Conservation (phyloP, 495 filamentous ascomycete species). For the Amphirosellinia nigrospora region DNA sequence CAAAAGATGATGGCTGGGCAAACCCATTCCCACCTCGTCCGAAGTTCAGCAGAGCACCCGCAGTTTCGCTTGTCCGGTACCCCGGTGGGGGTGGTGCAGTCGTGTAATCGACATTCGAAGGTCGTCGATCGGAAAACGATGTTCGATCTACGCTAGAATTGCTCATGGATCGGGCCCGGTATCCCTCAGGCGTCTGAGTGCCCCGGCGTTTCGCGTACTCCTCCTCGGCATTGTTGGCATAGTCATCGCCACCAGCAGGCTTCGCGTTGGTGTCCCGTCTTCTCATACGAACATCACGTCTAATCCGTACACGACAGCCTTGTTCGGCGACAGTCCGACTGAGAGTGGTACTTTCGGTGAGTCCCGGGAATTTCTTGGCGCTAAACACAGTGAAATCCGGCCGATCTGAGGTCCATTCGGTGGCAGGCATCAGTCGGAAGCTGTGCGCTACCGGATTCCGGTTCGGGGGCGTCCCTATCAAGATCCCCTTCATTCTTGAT, state of each 20-base stretch:
- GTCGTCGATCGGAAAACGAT: slow-evolving; percentile 57
- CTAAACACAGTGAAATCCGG: slow-evolving; percentile 89
- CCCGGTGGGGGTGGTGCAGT: slow-evolving; percentile 48
- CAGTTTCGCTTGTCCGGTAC: slow-evolving; percentile 46
- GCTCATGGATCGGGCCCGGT: slow-evolving; percentile 76
- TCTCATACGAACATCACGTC: slow-evolving; percentile 97
- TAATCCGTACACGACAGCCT: slow-evolving; percentile 94
- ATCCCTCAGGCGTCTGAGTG: slow-evolving; percentile 68
- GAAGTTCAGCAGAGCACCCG: slow-evolving; percentile 42
- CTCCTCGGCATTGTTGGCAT: slow-evolving; percentile 71
- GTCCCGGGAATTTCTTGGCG: slow-evolving; percentile 97
- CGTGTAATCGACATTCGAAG: slow-evolving; percentile 62
- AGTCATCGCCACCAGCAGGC: slow-evolving; percentile 67
- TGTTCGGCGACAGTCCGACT: slow-evolving; percentile 95
- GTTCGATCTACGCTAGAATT: slow-evolving; percentile 66
- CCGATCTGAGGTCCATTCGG: slow-evolving; percentile 87
- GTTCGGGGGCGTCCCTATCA: slow-evolving; percentile 46
- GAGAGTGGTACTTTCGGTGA: slow-evolving; percentile 86
- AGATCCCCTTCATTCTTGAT: slow-evolving; percentile 71
- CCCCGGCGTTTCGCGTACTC: slow-evolving; percentile 61
- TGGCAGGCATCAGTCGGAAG: slow-evolving; percentile 57
- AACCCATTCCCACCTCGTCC: slow-evolving; percentile 32
- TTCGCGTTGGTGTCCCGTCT: slow-evolving; percentile 83
- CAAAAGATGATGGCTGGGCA: slow-evolving; percentile 37
- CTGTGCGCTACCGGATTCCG: slow-evolving; percentile 43